A percentile compares a stretch with the other conserved stretches of the same genome.
These are phyloP conservation scores for Tuber microsphaerosporum DNA, from an alignment of 495 filamentous ascomycete genomes.

Conservation along the genomic window DNA sequence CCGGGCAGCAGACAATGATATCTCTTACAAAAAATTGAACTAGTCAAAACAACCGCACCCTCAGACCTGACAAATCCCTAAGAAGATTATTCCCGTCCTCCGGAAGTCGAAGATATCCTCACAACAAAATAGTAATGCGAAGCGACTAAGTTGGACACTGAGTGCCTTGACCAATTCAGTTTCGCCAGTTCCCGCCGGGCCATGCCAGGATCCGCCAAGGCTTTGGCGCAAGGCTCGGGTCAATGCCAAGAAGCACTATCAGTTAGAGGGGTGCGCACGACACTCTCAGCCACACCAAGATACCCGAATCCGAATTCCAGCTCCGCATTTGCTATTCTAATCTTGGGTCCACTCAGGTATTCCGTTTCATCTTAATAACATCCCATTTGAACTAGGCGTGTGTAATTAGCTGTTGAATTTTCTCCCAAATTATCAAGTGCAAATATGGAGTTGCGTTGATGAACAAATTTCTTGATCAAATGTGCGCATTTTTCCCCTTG, in stretches of 20 bases:
- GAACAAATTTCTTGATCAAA: too few species aligned
- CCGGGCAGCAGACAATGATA: conserved; percentile 92
- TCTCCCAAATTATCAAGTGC: too few species aligned
- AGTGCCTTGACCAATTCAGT: conserved; percentile 98
- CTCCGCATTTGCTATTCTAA: conserved; percentile 97
- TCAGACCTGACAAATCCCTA: conserved; percentile 97
- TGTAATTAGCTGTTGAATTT: conserved; percentile 69
- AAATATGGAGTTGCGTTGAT: too few species aligned
- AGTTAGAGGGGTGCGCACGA: conserved; percentile 91
- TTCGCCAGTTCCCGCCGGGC: conserved; percentile 97
- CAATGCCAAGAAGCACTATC: conserved; percentile 97
- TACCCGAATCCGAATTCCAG: conserved; percentile 97
- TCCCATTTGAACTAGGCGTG: conserved; percentile 94
- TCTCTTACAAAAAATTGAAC: conserved; percentile 95
- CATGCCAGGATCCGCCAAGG: conserved; percentile 93
- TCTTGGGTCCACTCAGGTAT: conserved; percentile 70
- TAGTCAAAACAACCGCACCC: conserved; percentile 99
- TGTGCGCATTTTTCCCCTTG: too few species aligned
- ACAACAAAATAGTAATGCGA: conserved; percentile 97
- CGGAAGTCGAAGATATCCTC: conserved; percentile 99
- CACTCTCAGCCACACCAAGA: conserved; percentile 85
- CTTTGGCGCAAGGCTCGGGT: conserved; percentile 92
- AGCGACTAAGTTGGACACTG: conserved; percentile 90
- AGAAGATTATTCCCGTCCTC: conserved; percentile 97
- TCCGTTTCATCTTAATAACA: conserved; percentile 80